Base-by-base conservation (phyloP, 2,329 filamentous ascomycete species). In the Pyricularia sp. region DNA sequence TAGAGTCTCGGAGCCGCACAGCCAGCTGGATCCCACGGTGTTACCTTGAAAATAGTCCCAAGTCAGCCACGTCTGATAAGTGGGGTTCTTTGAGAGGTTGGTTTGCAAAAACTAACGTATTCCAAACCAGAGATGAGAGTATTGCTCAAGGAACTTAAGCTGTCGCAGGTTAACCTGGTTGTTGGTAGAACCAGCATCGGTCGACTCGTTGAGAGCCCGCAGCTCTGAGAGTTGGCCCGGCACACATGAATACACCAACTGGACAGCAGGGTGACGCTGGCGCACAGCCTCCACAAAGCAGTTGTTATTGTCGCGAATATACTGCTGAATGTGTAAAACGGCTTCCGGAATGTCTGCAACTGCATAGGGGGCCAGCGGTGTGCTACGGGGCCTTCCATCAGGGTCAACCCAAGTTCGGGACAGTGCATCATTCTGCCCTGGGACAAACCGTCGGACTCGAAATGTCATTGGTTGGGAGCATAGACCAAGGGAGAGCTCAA, bases 11-110 rank as follows among this genome's bases (percentile, higher is more conserved):
- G 14, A 11, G 14, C 65, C 65, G 65, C 31, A 23, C 6, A 67
- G 23, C 65, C 65, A 67, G 30, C 36, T 28, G 14, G 65, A 67
- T 36, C 65, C 65, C 65, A 67, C 42, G 25, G 55, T 67, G 14
- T 67, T 67, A n/a, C 65, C 65, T 65, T 26, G 6, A 7, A 7
- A 20, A 36, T 11, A 11, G 14, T 36, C 20, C 20, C 17, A 33
- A 12, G 64, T 65, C 9, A 65, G 64, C n/a, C 17, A 36, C 28
- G 12, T 1, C 11, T n/a, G 28, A 9, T 30, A 65, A 4, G 2
- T 2, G 25, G 30, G 23, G 25, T 2, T 30, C 1, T 36, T n/a
- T 25, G 20, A 20, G 2, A 4, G 14, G 9, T 17, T 10, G 23
- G 10, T 28, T 20, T 50, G n/a, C 25, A 64, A 20, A 26, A 10